Base-by-base conservation (phyloP, 768 basidiomycete species). In the Agaricus blazei region DNA sequence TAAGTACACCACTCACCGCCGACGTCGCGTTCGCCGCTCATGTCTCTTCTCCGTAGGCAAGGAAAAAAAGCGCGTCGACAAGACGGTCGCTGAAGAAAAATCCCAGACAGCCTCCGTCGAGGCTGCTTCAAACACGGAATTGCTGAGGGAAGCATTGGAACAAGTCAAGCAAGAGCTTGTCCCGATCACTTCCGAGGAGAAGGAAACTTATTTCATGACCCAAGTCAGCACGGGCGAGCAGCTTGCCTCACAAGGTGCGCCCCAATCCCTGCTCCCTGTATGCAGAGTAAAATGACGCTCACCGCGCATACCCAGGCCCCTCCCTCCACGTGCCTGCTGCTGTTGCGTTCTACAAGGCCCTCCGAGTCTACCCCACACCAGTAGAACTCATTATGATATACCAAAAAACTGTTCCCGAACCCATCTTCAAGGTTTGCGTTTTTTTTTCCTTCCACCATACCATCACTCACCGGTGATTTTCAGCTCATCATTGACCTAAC, bases 351-450 rank as follows among this genome's bases (percentile, higher is more conserved):
- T 99, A 86, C 81, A 83, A 93, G 48, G 95, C 93, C 1, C 84
- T 98, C 56, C 80, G 88, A 52, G 93, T 97, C 36, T 99, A 99
- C 73, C 97, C 97, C 48, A 84, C 90, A 29, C 93, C 95, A 0
- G 84, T 93, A 31, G 97, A 98, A 70, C 83, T 98, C 62, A 88
- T 99, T 63, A 83, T 88, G 69, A 95, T 98, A 59, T 96, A 97
- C 65, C 86, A 98, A 72, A 88, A 89, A 72, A 94, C 93, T 34
- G 84, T 96, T 29, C 89, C 92, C 2, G 79, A 82, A 27, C 78
- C 84, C 37, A 75, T 93, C 48, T 92, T 93, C 74, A 88, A 91
- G 74, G 87, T 87, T 53, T 31, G 73, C 69, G 9, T 26, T 31
- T 43, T 12, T 29, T 53, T 51, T 14, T 34, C 43, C 19, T 19